phyloP scores from a whole-genome alignment of 2,329 filamentous ascomycete genomes.

The Emergomyces orientalis region DNA sequence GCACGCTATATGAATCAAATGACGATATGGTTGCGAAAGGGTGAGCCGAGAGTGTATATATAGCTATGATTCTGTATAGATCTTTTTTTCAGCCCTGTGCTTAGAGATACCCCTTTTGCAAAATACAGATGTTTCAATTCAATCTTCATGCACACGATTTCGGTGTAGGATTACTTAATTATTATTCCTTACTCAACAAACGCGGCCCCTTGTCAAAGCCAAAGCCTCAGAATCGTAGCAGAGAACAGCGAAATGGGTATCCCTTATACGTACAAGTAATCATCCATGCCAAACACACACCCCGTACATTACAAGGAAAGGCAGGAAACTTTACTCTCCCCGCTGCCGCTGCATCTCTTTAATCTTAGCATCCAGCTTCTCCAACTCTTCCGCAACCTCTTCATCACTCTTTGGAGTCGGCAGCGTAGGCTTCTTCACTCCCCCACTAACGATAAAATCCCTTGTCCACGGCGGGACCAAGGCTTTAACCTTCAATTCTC shows the following conservation, averaged over 20 bases:
- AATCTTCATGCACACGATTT: neutral
- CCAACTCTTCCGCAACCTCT: slow-evolving; percentile 28
- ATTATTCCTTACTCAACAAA: neutral
- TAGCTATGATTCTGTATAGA: neutral
- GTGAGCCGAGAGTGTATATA: neutral
- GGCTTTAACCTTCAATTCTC: slow-evolving; percentile 57
- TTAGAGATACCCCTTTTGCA: slow-evolving; percentile 7
- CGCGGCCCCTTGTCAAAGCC: neutral
- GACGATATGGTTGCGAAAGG: neutral
- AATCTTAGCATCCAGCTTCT: slow-evolving; percentile 24
- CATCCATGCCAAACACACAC: neutral
- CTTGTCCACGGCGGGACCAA: slow-evolving; percentile 72
- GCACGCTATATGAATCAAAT: neutral
- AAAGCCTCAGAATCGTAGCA: neutral
- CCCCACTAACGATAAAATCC: slow-evolving; percentile 34
- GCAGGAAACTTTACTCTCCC: neutral
- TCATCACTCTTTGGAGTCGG: slow-evolving; percentile 28
- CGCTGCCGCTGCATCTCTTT: neutral
- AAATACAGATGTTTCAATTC: neutral
- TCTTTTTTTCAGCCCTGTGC: too few relatives aligned
- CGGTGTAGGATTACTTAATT: too few relatives aligned
- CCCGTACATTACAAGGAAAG: neutral
- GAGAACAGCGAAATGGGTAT: neutral
- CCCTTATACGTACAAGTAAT: too few relatives aligned
- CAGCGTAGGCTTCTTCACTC: slow-evolving; percentile 28